These are phyloP conservation scores for Monosporascus sp. DNA, from an alignment of 2,329 filamentous ascomycete species.

Conservation along the genomic window DNA sequence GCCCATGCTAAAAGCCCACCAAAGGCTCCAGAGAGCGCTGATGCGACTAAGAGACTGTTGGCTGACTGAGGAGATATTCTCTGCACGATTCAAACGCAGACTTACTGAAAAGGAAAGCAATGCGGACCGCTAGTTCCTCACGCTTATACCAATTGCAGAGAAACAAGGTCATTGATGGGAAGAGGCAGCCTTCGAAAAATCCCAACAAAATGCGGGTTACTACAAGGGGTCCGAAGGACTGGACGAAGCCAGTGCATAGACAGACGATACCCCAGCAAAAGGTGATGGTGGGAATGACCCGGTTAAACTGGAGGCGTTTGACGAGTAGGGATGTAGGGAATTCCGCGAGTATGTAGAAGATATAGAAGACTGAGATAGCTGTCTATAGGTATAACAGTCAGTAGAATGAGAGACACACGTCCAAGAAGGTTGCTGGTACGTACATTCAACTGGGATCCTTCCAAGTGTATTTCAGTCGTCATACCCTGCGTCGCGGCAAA, in stretches of 20 bases:
- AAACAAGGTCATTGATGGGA: conserved; percentile 22
- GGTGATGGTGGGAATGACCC: conserved; percentile 16
- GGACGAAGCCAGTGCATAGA: conserved; percentile 21
- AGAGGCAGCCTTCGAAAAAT: conserved; percentile 24
- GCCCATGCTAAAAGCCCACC: conserved; percentile 21
- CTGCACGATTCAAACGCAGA: background rate
- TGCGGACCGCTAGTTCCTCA: conserved; percentile 22
- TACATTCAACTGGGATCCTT: conserved; percentile 15
- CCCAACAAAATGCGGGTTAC: conserved; percentile 22
- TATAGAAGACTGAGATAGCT: conserved; percentile 19
- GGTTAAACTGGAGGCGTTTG: conserved; percentile 19
- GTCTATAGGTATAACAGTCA: conserved; percentile 17
- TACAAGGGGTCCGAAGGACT: conserved; percentile 18
- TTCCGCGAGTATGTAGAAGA: conserved; percentile 21
- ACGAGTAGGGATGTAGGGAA: conserved; percentile 18
- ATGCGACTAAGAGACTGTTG: conserved; percentile 13
- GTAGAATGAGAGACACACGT: background rate
- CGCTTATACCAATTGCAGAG: conserved; percentile 26
- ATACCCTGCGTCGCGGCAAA: conserved; percentile 22
- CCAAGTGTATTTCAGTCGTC: conserved; percentile 12
- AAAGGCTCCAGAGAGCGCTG: conserved; percentile 21
- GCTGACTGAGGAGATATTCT: background rate
- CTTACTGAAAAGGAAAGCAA: conserved; percentile 21
- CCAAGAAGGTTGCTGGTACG: background rate
- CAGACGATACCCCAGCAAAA: conserved; percentile 23